Conservation (phyloP, 1,139 yeast genomes). For the Blastobotrys raffinosifermentans region DNA sequence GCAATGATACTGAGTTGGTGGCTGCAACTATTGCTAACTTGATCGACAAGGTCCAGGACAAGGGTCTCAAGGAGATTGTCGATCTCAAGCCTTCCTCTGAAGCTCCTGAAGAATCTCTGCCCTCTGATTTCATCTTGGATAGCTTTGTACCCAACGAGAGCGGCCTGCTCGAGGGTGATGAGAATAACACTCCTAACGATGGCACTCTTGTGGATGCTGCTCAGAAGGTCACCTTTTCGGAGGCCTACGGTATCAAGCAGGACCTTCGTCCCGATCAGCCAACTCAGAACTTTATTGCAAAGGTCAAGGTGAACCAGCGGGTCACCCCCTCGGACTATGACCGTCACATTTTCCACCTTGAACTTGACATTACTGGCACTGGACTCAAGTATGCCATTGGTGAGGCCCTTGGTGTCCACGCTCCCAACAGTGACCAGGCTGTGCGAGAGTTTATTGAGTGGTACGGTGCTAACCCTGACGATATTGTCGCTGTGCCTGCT, state of each 20-base stretch:
- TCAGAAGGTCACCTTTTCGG: conserved; percentile 70
- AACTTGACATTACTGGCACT: conserved; percentile 85
- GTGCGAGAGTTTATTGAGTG: conserved; percentile 64
- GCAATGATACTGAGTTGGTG: conserved; percentile 74
- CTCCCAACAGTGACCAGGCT: conserved; percentile 62
- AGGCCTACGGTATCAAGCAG: conserved; percentile 55
- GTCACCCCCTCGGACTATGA: conserved; percentile 89
- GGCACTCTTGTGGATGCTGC: conserved; percentile 52
- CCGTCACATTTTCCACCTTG: conserved; percentile 95
- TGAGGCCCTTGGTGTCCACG: conserved; percentile 95
- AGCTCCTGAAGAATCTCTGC: conserved; percentile 31
- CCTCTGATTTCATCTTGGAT: conserved; percentile 24
- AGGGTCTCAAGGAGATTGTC: conserved; percentile 25
- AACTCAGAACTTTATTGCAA: conserved; percentile 76
- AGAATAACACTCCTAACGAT: conserved; percentile 42
- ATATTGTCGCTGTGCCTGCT: conserved; percentile 64
- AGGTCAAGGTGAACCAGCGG: conserved; percentile 86
- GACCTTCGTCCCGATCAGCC: conserved; percentile 87
- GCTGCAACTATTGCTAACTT: conserved; percentile 77
- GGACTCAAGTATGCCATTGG: conserved; percentile 91
- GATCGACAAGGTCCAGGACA: conserved; percentile 31
- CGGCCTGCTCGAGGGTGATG: conserved; percentile 49
- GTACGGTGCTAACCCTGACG: conserved; percentile 67
- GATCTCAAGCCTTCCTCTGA: too few relatives aligned
- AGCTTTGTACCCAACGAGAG: conserved; percentile 20